These are phyloP conservation scores for Rhodotorula sp. DNA, from an alignment of 1,284 basidiomycete genomes.

Conservation along the genomic window DNA sequence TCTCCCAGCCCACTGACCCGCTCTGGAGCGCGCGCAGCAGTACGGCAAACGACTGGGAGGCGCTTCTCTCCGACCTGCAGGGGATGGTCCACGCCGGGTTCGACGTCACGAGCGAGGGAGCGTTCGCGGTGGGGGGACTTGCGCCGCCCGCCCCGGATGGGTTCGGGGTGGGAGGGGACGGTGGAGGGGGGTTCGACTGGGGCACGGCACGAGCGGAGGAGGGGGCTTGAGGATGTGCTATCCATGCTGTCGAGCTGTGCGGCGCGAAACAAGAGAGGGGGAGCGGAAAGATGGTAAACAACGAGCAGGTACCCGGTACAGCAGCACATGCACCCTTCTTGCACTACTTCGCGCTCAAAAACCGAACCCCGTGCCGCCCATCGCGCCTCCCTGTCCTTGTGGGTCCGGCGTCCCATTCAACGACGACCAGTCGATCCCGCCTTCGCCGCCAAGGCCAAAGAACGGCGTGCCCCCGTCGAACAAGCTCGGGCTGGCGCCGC, in stretches of 20 bases:
- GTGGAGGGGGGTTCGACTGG: neutral
- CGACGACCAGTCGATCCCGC: slow-evolving; percentile 10
- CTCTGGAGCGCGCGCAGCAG: neutral
- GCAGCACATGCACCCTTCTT: neutral
- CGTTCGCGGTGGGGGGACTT: neutral
- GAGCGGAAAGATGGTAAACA: neutral
- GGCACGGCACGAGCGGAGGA: neutral
- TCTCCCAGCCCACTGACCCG: neutral
- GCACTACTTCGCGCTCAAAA: neutral
- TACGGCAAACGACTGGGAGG: neutral
- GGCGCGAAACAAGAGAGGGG: too few species aligned
- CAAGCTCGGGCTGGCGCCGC: slow-evolving; percentile 26
- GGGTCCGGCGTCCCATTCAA: neutral
- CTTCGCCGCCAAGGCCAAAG: slow-evolving; percentile 24
- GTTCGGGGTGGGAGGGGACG: neutral
- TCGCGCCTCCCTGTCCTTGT: neutral
- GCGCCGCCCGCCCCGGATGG: neutral
- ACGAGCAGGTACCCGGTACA: neutral
- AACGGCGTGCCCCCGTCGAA: slow-evolving; percentile 21
- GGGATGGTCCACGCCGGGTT: slow-evolving; percentile 9
- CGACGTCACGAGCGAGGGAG: slow-evolving; percentile 1
- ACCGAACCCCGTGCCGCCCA: neutral
- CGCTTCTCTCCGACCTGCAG: neutral
- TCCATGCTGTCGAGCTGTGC: too few species aligned
- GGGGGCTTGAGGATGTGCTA: neutral